Base-by-base conservation (phyloP, 2,329 filamentous ascomycete genomes). In the Lachnellula cervina region DNA sequence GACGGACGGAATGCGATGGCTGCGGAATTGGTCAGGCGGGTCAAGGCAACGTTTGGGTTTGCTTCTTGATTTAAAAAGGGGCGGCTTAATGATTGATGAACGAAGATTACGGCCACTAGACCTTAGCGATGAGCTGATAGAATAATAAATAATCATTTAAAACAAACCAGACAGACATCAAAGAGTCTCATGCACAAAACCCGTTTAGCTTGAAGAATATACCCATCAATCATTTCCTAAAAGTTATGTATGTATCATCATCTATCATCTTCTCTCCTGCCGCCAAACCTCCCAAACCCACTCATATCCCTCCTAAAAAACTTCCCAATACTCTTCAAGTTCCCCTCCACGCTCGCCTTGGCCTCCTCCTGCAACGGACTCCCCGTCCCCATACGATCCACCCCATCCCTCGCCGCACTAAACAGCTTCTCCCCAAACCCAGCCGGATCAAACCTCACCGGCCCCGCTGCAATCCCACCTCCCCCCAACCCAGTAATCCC, bases 301-400 rank as follows among this genome's bases (percentile, higher is more conserved):
- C 89, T 88, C 60, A 93, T 86, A 75, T 97, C 93, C 60, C 93
- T 79, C 60, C 88, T 85, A 76, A 97, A 97, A 74, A 97, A 97
- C 73, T 96, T 97, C 23, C 93, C 93, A 73, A 99, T 89, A 70
- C 90, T 96, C 75, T 90, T 92, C 72, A 97, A 71, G 72, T 97
- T 97, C 73, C 96, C 92, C 69, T 97, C 96, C 61, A 97, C 82
- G 51, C 88, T 90, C 7, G 82, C 83, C 66, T 87, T 84, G 53
- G 82, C 78, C 54, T 77, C 73, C 38, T 67, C 76, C 73, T 63
- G 62, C 44, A 68, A 42, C 19, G 67, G 66, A 57, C 64, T 65
- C 5, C 40, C 48, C 43, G 64, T 64, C 4, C 88, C 88, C 65
- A 96, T 85, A 46, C 87, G 79, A 71, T 90, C 88, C 4, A 90